Base-by-base conservation (phyloP, 225 moss, liverwort and hornwort species). In the Straminergon stramineum region DNA sequence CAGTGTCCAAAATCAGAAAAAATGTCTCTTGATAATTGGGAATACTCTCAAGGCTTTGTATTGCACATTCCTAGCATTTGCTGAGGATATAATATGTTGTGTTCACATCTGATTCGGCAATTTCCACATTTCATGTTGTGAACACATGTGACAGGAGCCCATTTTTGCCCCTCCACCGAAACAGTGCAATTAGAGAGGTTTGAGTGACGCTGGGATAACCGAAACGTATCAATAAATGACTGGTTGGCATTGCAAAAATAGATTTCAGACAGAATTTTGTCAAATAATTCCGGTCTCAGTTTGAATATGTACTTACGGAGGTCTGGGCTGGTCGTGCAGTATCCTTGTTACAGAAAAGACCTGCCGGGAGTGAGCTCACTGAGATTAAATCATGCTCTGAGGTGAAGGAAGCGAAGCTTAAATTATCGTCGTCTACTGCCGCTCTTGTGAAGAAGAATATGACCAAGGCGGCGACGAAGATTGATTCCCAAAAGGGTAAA, bases 291-390 rank as follows among this genome's bases (percentile, higher is more conserved):
- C 16, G 41, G 22, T 71, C 57, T 58, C n/a, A 17, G 52, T 39
- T 22, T 77, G 45, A 64, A 82, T 52, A 34, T 85, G 39, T 75
- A 64, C 90, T 89, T 37, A 93, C 70, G 22, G 57, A 23, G 69
- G 10, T 21, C 6, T 61, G 65, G 43, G 41, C 75, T 87, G 34
- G n/a, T 81, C 51, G 71, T 94, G 91, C 95, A 98, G 97, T 96
- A 77, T 91, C 96, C 23, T 93, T 98, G 15, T 83, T 98, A 79
- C 95, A 95, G 88, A 94, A 92, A 85, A 93, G 95, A 75, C 88
- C 95, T 81, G 64, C 53, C 24, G 90, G 89, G 55, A 88, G 90
- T 89, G 90, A 90, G 52, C 81, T 87, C 48, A 81, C 83, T 45
- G 93, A 91, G 56, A 58, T 90, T 61, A 85, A 93, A 73, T 70